A percentile compares a stretch with the other conserved stretches of the same genome.
These are phyloP conservation scores for Colletotrichum sp. DNA, from an alignment of 2,329 filamentous ascomycete genomes.

Conservation along the genomic window DNA sequence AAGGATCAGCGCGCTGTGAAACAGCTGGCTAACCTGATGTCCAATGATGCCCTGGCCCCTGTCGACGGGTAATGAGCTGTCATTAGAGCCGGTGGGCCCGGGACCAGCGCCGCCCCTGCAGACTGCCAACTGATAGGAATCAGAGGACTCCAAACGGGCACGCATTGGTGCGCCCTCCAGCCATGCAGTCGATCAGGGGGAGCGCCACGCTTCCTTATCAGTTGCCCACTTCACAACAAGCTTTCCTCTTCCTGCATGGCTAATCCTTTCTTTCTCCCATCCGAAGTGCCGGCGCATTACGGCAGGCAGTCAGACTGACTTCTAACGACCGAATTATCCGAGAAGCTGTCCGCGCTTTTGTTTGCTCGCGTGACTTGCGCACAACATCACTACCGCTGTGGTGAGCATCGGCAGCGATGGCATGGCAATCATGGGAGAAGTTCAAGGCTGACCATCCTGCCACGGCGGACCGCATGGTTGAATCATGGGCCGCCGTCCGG, in stretches of 20 bases:
- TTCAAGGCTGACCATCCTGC: conserved; percentile 5
- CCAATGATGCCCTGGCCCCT: background rate
- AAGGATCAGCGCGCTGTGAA: background rate
- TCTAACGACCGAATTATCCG: background rate
- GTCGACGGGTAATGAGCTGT: background rate
- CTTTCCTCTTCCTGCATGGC: background rate
- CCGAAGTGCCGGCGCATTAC: background rate
- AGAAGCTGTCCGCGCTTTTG: background rate
- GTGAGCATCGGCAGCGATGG: background rate
- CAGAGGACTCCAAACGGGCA: background rate
- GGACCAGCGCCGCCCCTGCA: conserved; percentile 6
- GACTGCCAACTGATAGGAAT: background rate
- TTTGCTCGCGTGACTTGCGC: background rate
- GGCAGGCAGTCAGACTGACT: background rate
- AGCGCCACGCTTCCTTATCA: background rate
- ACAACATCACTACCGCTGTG: background rate
- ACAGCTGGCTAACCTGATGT: background rate
- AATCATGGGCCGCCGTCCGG: conserved; percentile 1
- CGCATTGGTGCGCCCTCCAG: background rate
- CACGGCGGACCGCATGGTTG: conserved; percentile 1
- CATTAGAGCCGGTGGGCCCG: conserved; percentile 1
- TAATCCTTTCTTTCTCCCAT: background rate
- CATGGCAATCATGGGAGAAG: conserved; percentile 6
- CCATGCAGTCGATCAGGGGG: conserved; percentile 6
- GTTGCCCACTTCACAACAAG: background rate